A percentile compares a stretch with the other conserved stretches of the same genome.
Evolutionary conservation across 169 alveolate species (phyloP).

Genomic region (Babesia bigemina): DNA sequence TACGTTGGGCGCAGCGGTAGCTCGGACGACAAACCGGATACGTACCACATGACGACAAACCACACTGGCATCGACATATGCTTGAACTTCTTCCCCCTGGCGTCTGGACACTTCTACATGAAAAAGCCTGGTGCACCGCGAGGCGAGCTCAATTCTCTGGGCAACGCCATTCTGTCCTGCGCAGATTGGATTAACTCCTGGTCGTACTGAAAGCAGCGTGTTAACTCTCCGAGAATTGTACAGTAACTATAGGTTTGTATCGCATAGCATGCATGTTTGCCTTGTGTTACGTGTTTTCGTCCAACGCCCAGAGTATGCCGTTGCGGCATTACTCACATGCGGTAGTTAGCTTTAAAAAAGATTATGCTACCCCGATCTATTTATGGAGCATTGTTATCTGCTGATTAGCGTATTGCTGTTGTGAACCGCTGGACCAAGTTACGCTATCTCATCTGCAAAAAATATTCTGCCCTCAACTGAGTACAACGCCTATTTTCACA

Average conservation of each 20-base stretch:
- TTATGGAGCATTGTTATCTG: no score
- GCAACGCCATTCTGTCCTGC: constrained; percentile 57
- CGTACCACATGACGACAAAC: constrained; percentile 33
- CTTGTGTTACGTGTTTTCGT: not conserved
- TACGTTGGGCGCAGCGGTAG: constrained; percentile 6
- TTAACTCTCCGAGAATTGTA: not conserved
- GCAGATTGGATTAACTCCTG: constrained; percentile 61
- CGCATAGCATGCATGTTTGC: not conserved
- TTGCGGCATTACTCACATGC: no score
- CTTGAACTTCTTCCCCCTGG: constrained; percentile 35
- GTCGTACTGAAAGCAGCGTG: constrained; percentile 8
- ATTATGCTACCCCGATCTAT: no score
- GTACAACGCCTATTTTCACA: no score
- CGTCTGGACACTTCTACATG: constrained; percentile 60
- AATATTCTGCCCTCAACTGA: no score
- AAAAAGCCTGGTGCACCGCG: constrained; percentile 56
- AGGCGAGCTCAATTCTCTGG: constrained; percentile 27
- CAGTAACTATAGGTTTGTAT: no score
- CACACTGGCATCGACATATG: constrained; percentile 55
- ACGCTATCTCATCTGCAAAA: no score
- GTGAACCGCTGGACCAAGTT: no score
- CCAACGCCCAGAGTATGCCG: no score
- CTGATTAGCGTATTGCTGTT: no score
- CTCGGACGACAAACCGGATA: constrained; percentile 13
- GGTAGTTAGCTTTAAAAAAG: no score